Evolutionary conservation across 1,284 basidiomycete species (phyloP), one percentile per base, ranked within the genome.

Genomic region (Apiotrichum brassicae): DNA sequence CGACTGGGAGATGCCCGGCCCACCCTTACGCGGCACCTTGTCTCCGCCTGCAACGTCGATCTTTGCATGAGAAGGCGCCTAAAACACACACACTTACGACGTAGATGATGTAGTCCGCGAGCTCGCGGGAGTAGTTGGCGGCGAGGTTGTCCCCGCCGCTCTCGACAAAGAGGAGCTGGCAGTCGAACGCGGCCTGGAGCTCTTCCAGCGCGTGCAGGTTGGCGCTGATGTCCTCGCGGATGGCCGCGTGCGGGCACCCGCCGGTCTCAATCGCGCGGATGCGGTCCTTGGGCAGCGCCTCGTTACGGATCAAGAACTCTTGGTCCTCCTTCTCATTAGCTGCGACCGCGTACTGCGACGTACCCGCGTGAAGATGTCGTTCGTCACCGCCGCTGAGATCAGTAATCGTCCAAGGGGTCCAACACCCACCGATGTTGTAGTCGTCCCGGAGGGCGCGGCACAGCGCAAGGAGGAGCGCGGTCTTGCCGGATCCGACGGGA

Each of bases 81-180:
- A 8, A 11, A 6, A 9, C 11, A 1, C n/a, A 11, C 5, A 12
- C 11, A 43, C 81, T 64, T 58, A 91, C 89, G 35, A 93, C 90
- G 71, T 93, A 92, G 68, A 95, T 89, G 69, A 97, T 97, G 69
- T 93, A 97, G 71, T 98, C 94, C 11, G 95, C 93, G 40, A 98
- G 76, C 71, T 98, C 94, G 51, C 93, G 79, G 38, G 87, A 92
- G 72, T 97, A 97, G 72, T 95, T 95, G 6, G 94, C 94, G n/a
- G 78, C 92, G 9, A 97, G 78, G 69, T 97, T 97, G 71, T 97
- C 94, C 14, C 93, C 94, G 33, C 94, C 94, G 56, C 85, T 88
- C 74, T 97, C 94, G 12, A 97, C 92, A 57, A 97, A 86, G 45
- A 94, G 79, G 52, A 94, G 62, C 66, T 93, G 86, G 55, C 86